Conservation (phyloP, 2,329 filamentous ascomycete genomes). For the Dactylellina parvicollis region DNA sequence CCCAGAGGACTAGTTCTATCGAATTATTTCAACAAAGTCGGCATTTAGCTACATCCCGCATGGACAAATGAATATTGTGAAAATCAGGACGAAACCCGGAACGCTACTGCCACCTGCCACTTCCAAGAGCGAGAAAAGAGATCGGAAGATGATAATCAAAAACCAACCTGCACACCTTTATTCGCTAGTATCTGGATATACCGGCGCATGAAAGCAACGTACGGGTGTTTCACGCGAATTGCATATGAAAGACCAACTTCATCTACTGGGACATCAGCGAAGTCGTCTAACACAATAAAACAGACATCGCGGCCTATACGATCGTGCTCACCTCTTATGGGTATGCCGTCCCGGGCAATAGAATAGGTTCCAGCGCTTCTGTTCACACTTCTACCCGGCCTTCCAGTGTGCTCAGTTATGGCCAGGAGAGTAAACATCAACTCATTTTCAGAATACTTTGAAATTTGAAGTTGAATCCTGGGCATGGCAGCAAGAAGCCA, state of each 20-base stretch:
- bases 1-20: constrained; percentile 76
- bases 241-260: constrained; percentile 30
- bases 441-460: constrained; percentile 44
- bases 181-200: constrained; percentile 33
- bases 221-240: constrained; percentile 37
- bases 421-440: constrained; percentile 45
- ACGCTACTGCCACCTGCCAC: too few species aligned
- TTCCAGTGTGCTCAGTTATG: background rate
- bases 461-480: constrained; percentile 42
- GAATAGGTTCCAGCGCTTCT: background rate
- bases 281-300: background rate
- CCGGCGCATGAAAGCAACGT: constrained; percentile 34
- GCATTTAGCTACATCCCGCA: background rate
- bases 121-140: too few species aligned
- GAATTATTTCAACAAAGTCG: background rate
- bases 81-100: too few species aligned
- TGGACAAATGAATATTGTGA: too few species aligned
- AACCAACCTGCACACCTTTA: constrained; percentile 31
- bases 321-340: background rate
- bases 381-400: background rate
- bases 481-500: constrained; percentile 44
- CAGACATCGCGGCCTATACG: background rate
- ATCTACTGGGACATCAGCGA: background rate
- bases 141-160: background rate
- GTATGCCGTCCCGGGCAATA: background rate